Evolutionary conservation across 2,329 filamentous ascomycete genomes (phyloP).

Genomic region (Beauveria asiatica): DNA sequence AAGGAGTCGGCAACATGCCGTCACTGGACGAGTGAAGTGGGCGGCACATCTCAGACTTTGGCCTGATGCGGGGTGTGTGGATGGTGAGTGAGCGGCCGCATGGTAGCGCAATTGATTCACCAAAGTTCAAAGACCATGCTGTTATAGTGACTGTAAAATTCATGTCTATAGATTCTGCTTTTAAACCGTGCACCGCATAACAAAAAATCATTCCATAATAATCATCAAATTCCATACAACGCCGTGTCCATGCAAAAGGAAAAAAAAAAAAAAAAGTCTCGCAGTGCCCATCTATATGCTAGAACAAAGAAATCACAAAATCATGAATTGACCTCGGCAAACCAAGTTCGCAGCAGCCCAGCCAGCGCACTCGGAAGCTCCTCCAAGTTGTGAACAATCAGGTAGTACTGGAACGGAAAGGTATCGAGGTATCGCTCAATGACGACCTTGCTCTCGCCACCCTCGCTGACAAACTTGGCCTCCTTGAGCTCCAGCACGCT

Average conservation of each 20-base stretch:
- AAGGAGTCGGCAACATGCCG: background rate
- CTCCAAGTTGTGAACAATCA: slow-evolving; percentile 85
- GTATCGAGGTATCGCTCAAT: slow-evolving; percentile 89
- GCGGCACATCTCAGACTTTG: background rate
- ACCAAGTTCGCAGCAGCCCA: slow-evolving; percentile 89
- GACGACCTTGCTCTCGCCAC: slow-evolving; percentile 57
- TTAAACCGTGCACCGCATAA: background rate
- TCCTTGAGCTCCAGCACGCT: slow-evolving; percentile 84
- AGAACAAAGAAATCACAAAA: background rate
- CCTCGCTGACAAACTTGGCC: slow-evolving; percentile 69
- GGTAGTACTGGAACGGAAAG: slow-evolving; percentile 95
- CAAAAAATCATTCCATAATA: background rate
- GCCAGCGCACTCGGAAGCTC: slow-evolving; percentile 86
- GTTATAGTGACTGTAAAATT: background rate
- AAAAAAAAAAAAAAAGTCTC: background rate
- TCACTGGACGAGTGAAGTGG: background rate
- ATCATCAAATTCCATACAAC: background rate
- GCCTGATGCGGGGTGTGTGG: background rate
- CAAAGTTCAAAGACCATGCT: background rate
- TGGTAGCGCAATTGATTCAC: background rate
- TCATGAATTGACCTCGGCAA: slow-evolving; percentile 58
- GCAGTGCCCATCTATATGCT: slow-evolving; percentile 2
- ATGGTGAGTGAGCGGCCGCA: background rate
- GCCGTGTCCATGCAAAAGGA: slow-evolving; percentile 7
- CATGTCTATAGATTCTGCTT: background rate